A percentile compares a stretch with the other conserved stretches of the same genome.
phyloP scores from a whole-genome alignment of 2,329 filamentous ascomycete genomes.

The Talaromyces verruculosus region DNA sequence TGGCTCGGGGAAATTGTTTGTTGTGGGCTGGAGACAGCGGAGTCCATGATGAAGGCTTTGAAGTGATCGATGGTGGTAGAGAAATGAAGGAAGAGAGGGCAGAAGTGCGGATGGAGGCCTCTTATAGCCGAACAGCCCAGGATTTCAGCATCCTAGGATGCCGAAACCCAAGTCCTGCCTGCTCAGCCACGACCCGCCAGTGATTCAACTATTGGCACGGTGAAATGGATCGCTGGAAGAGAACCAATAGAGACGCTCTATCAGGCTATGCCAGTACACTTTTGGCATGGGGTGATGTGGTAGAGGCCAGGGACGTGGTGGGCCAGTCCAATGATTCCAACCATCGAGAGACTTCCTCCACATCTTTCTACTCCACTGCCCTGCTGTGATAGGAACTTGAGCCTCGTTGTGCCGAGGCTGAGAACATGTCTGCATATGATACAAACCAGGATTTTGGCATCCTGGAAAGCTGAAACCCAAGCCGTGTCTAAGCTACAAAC shows the following conservation, averaged over 20 bases:
- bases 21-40: not conserved
- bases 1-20: no score
- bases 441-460: no score
- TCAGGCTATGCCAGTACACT: not conserved
- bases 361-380: no score
- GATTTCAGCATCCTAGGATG: constrained; percentile 13
- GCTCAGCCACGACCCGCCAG: not conserved
- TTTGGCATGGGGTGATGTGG: not conserved
- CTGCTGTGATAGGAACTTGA: no score
- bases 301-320: no score
- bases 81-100: not conserved
- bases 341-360: no score
- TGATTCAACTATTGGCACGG: not conserved
- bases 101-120: not conserved
- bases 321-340: no score
- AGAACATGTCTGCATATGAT: no score
- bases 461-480: no score
- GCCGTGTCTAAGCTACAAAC: no score
- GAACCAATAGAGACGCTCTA: not conserved
- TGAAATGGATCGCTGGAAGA: not conserved
- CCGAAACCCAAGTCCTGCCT: constrained; percentile 7
- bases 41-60: not conserved
- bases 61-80: not conserved
- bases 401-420: no score
- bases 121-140: not conserved